Evolutionary conservation across 179 eudicot genomes (phyloP).

Genomic region (Spergularia azorica): DNA sequence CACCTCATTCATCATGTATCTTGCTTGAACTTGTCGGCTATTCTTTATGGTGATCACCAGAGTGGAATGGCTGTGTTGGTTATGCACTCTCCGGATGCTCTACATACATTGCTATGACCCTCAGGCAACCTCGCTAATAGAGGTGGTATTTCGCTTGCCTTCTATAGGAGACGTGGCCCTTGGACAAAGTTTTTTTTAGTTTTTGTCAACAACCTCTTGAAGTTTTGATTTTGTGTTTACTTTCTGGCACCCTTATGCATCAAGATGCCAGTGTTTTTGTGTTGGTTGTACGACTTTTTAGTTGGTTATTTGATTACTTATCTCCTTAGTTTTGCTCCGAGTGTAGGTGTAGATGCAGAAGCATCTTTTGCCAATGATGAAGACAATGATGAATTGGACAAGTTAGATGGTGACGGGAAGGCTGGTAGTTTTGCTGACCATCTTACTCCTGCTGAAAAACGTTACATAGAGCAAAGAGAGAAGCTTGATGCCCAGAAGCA

Average conservation of each 20-base stretch:
- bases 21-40: background rate
- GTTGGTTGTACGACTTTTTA: too few relatives aligned
- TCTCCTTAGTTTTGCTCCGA: background rate
- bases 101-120: background rate
- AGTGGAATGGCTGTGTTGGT: background rate
- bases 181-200: too few relatives aligned
- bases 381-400: conserved; percentile 37
- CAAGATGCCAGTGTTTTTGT: too few relatives aligned
- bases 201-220: too few relatives aligned
- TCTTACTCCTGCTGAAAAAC: conserved; percentile 89
- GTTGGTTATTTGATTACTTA: background rate
- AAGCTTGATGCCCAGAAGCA: conserved; percentile 63
- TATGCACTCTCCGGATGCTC: background rate
- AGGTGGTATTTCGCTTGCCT: background rate
- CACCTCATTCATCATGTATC: background rate
- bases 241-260: too few relatives aligned
- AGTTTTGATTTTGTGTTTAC: too few relatives aligned
- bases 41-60: background rate
- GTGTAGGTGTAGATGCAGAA: conserved; percentile 40
- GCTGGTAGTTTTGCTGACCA: conserved; percentile 46
- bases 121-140: background rate
- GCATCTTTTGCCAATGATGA: conserved; percentile 33
- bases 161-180: background rate
- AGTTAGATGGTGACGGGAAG: conserved; percentile 37
- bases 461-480: conserved; percentile 91